These are phyloP conservation scores for Solanum virginianum DNA, from an alignment of 257 asterid genomes.

Conservation along the genomic window DNA sequence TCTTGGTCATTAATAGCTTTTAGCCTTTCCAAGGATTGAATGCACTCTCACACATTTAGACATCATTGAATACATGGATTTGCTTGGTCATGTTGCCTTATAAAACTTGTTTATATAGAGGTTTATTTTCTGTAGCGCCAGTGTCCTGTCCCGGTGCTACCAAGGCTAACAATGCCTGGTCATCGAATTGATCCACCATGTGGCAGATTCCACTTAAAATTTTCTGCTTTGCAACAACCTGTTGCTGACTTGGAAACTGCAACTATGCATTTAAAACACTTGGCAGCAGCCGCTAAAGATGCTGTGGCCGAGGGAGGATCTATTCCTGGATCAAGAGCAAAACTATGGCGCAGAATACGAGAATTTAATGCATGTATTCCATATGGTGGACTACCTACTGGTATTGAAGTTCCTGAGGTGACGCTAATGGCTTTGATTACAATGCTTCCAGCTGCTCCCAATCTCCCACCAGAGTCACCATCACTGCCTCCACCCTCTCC, in stretches of 20 bases:
- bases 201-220: constrained; percentile 69
- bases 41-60: not conserved
- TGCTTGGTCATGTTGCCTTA: not conserved
- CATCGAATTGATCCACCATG: constrained; percentile 97
- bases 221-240: constrained; percentile 28
- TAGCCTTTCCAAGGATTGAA: not conserved
- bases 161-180: constrained; percentile 99
- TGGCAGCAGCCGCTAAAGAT: constrained; percentile 96
- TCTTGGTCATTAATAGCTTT: constrained; percentile 10
- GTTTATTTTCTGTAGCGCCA: constrained; percentile 64
- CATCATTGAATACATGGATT: constrained; percentile 1
- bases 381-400: constrained; percentile 76
- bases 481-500: constrained; percentile 99
- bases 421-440: constrained; percentile 97
- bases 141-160: constrained; percentile 76
- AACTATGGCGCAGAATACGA: constrained; percentile 94
- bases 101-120: constrained; percentile 6
- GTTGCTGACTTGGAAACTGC: constrained; percentile 63
- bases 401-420: constrained; percentile 93
- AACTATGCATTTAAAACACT: constrained; percentile 82
- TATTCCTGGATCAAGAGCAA: constrained; percentile 99
- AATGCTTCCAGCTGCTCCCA: constrained; percentile 94
- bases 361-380: constrained; percentile 96
- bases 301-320: constrained; percentile 99
- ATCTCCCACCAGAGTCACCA: constrained; percentile 90